Evolutionary conservation across 108 stramenopile species (phyloP).

Genomic region (Seminavis robusta): DNA sequence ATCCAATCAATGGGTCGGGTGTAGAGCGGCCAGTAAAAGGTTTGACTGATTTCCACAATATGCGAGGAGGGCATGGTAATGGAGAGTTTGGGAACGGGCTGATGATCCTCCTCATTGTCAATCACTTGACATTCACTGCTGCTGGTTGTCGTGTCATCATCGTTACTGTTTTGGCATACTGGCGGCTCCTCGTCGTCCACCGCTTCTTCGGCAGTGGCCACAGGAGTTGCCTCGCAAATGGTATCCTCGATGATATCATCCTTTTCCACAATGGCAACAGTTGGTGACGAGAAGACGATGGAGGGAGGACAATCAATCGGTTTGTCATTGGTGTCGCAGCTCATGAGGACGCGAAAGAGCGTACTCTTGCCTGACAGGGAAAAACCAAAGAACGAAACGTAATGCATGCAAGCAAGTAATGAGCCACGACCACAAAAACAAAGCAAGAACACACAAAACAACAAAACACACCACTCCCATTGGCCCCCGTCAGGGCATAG

Average conservation of each 20-base stretch:
- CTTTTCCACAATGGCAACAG: slow-evolving; percentile 36
- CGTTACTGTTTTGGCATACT: neutral
- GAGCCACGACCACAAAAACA: too few species aligned
- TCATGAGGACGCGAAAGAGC: slow-evolving; percentile 76
- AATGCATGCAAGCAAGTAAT: too few species aligned
- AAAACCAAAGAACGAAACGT: slow-evolving; percentile 6
- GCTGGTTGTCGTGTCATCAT: too few species aligned
- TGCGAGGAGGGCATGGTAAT: slow-evolving; percentile 80
- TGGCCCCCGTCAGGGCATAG: slow-evolving; percentile 69
- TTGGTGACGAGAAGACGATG: slow-evolving; percentile 61
- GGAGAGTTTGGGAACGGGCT: slow-evolving; percentile 44
- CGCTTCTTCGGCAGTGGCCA: neutral
- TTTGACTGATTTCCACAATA: slow-evolving; percentile 83
- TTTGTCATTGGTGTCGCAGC: slow-evolving; percentile 70
- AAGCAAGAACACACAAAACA: neutral
- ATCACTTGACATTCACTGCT: too few species aligned
- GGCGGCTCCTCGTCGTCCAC: slow-evolving; percentile 3
- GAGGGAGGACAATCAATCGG: slow-evolving; percentile 71
- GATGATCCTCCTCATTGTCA: too few species aligned
- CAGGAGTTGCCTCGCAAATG: slow-evolving; percentile 41
- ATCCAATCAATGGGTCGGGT: slow-evolving; percentile 85
- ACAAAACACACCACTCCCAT: slow-evolving; percentile 36
- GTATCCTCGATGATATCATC: slow-evolving; percentile 36
- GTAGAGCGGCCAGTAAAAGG: slow-evolving; percentile 85
- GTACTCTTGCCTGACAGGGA: slow-evolving; percentile 49